A percentile compares a stretch with the other conserved stretches of the same genome.
Conservation (phyloP, 306 rosid genomes). For the Crataegus laevigata region DNA sequence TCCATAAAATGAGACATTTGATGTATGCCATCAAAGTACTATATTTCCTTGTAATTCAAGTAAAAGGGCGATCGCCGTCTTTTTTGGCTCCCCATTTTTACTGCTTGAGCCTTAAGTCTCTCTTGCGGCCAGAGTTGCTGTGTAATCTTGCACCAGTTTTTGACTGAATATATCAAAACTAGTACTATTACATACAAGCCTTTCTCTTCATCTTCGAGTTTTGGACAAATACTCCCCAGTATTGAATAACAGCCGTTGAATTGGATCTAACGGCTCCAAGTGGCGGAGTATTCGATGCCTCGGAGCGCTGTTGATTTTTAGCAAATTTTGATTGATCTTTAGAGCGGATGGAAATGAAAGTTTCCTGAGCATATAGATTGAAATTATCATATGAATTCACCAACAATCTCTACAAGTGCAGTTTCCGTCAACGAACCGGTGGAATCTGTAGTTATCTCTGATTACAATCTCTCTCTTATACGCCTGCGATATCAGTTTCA, state of each 20-base stretch:
- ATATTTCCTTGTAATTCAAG: slow-evolving; percentile 20
- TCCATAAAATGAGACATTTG: slow-evolving; percentile 25
- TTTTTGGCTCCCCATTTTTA: slow-evolving; percentile 49
- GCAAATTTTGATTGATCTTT: background rate
- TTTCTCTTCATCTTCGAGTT: background rate
- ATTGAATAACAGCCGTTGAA: no score
- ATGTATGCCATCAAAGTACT: slow-evolving; percentile 30
- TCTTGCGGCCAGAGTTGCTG: slow-evolving; percentile 24
- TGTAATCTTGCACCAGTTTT: slow-evolving; percentile 32
- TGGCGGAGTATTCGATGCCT: no score
- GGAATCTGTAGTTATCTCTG: slow-evolving; percentile 16
- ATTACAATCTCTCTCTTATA: slow-evolving; percentile 10
- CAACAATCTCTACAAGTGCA: slow-evolving; percentile 17
- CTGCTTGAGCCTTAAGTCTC: slow-evolving; percentile 17
- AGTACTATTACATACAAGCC: slow-evolving; percentile 7
- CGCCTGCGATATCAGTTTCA: slow-evolving; percentile 18
- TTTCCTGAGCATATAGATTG: background rate
- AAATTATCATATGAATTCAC: background rate
- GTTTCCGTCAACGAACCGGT: slow-evolving; percentile 11
- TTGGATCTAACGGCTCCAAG: no score
- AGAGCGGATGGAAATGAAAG: background rate
- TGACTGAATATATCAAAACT: slow-evolving; percentile 23
- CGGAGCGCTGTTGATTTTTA: no score
- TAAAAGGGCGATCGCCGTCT: slow-evolving; percentile 48
- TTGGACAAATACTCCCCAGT: background rate